Evolutionary conservation across 176 grass and related monocot genomes (phyloP), one percentile per base, ranked within the genome.

Genomic region (Miscanthus lutarioriparius): DNA sequence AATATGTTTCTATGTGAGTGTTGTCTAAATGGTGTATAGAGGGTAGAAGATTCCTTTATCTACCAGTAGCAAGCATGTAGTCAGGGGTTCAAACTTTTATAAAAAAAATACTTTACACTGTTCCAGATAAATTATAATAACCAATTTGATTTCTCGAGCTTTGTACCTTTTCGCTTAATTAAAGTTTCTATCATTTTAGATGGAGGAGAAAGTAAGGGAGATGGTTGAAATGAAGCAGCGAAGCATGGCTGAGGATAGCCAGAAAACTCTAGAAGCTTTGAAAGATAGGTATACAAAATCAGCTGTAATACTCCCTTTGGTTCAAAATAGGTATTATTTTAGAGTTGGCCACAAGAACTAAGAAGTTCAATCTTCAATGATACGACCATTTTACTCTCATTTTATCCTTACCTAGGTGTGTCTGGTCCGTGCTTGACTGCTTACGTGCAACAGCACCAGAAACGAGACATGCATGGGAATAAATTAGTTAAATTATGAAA

Each of bases 151-250:
- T 81, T 83, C 8, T 68, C 40, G 33, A 64, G 23, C 37, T 80
- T 20, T 32, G 30, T 12, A 33, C 28, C 16, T 27, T 40, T 64
- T 53, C 10, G 28, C 7, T 79, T 49, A 10, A 56, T 67, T 77
- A 22, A 73, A 27, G 14, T 76, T 62, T 69, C 68, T 51, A 72
- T 80, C 69, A 76, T 65, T 77, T 76, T 92, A 98, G 96, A 98
- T 98, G 96, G 96, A 98, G 81, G 96, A 98, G 84, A 98, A 98
- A 85, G 96, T 99, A 12, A 99, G 91, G 74, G 96, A 99, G 82
- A 92, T 99, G 89, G 96, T 99, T 84, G 96, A 99, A 94, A 99
- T 99, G 86, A 99, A 99, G 80, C 96, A 99, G 69, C 93, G 93
- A 40, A 99, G 96, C 84, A 85, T 99, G 85, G 96, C 93, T 43